These are phyloP conservation scores for Andrographis paniculata DNA, from an alignment of 305 asterid species.

Conservation along the genomic window DNA sequence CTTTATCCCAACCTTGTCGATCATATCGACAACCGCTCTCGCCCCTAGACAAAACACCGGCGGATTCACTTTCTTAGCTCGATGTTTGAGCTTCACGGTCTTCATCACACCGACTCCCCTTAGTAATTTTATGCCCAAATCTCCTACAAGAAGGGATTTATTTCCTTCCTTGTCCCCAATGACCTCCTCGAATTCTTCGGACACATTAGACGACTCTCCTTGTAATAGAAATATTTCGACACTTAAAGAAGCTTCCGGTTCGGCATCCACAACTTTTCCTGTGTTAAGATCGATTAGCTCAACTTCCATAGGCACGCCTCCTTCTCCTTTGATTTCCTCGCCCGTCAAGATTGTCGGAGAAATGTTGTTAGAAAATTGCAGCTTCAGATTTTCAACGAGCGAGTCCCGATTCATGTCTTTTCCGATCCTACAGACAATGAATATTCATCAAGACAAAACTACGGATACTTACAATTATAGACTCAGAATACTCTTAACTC, in stretches of 20 bases:
- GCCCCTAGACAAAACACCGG: conserved; percentile 38
- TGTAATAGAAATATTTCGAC: conserved; percentile 36
- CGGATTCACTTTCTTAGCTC: conserved; percentile 17
- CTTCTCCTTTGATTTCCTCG: conserved; percentile 35
- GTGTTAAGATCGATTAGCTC: conserved; percentile 31
- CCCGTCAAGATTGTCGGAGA: conserved; percentile 30
- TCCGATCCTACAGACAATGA: not conserved
- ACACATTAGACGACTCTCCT: conserved; percentile 18
- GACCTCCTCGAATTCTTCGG: conserved; percentile 16
- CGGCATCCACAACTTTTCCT: conserved; percentile 23
- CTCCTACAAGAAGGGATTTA: conserved; percentile 34
- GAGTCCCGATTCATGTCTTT: not conserved
- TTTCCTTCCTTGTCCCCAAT: conserved; percentile 25
- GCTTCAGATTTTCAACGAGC: conserved; percentile 11
- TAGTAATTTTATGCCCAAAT: conserved; percentile 20
- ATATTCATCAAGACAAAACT: too few species aligned
- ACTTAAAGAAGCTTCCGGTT: conserved; percentile 34
- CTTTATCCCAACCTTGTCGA: conserved; percentile 21
- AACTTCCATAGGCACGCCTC: conserved; percentile 19
- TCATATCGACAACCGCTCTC: conserved; percentile 19
- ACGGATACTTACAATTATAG: too few species aligned
- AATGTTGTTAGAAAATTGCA: conserved; percentile 32
- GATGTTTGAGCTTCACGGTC: conserved; percentile 29
- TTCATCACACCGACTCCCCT: conserved; percentile 27
- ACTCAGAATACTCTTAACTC: not conserved